A percentile compares a stretch with the other conserved stretches of the same genome.
These are phyloP conservation scores for Phyllosticta citribraziliensis DNA, from an alignment of 2,329 filamentous ascomycete genomes.

Conservation along the genomic window DNA sequence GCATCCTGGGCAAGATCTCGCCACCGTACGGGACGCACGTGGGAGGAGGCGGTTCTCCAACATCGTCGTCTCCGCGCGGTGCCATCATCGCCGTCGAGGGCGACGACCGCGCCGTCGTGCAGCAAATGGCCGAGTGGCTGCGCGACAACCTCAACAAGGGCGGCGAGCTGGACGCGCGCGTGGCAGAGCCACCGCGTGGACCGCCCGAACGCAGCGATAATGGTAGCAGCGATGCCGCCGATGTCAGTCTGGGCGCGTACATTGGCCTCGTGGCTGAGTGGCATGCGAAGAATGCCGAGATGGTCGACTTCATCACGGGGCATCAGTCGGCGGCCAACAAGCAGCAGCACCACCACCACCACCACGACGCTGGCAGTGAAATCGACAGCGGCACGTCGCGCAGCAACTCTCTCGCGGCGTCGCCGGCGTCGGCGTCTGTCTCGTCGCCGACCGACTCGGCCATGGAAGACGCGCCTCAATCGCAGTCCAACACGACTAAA, in stretches of 20 bases:
- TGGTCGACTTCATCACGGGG: constrained; percentile 47
- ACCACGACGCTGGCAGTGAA: neutral
- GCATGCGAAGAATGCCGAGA: constrained; percentile 65
- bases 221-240: neutral
- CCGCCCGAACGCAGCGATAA: constrained; percentile 20
- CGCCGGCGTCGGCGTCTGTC: neutral
- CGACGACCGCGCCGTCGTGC: constrained; percentile 52
- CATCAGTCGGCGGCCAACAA: too few species aligned
- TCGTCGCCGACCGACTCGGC: constrained; percentile 1
- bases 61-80: constrained; percentile 45
- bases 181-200: constrained; percentile 40
- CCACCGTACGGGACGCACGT: constrained; percentile 39
- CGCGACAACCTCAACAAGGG: constrained; percentile 42
- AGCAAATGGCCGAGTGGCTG: constrained; percentile 57
- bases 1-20: constrained; percentile 64
- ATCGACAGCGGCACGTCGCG: neutral
- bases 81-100: constrained; percentile 79
- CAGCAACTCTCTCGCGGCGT: neutral
- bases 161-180: constrained; percentile 40
- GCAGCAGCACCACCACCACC: neutral
- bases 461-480: constrained; percentile 11
- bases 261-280: constrained; percentile 60
- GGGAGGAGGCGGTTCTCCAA: neutral
- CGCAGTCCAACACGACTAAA: constrained; percentile 3
- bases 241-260: constrained; percentile 43